Percentiles rank a stretch among this genome's conserved stretches.
Evolutionary conservation across 345 rosid genomes (phyloP).

Genomic region (Citrus medica): DNA sequence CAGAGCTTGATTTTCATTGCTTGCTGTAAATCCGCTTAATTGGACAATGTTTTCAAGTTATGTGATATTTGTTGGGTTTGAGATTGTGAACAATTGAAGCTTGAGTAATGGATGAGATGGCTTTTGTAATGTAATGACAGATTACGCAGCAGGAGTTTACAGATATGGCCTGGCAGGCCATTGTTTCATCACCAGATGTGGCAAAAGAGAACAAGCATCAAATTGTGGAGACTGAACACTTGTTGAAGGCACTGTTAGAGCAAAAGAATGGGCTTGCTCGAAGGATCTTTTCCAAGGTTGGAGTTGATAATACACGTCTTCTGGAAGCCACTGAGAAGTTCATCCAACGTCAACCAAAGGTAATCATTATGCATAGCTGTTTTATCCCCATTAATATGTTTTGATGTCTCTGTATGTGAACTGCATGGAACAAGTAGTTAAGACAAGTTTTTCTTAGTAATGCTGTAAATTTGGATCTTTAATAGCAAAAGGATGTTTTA

Average conservation of each 20-base stretch:
- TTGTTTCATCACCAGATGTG: conserved; percentile 90
- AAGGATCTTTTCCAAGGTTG: conserved; percentile 75
- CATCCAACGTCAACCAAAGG: conserved; percentile 96
- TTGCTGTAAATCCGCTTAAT: neutral
- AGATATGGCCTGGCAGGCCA: conserved; percentile 99
- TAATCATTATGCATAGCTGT: conserved; percentile 17
- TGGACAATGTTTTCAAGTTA: neutral
- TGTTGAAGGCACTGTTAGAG: conserved; percentile 90
- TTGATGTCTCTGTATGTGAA: neutral
- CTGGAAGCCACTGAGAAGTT: conserved; percentile 87
- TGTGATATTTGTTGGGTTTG: neutral
- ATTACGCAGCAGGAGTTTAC: conserved; percentile 94
- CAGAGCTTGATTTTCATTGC: neutral
- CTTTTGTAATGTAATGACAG: conserved; percentile 34
- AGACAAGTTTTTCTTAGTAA: neutral
- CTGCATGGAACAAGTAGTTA: neutral
- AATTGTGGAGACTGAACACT: conserved; percentile 97
- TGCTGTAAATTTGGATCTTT: neutral
- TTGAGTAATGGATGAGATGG: neutral
- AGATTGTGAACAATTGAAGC: neutral
- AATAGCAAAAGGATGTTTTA: neutral
- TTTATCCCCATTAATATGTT: neutral
- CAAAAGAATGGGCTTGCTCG: conserved; percentile 99
- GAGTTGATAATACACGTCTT: conserved; percentile 85
- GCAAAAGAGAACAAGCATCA: conserved; percentile 97